phyloP scores from a whole-genome alignment of 257 asterid genomes.

The Oldenlandia corymbosa region DNA sequence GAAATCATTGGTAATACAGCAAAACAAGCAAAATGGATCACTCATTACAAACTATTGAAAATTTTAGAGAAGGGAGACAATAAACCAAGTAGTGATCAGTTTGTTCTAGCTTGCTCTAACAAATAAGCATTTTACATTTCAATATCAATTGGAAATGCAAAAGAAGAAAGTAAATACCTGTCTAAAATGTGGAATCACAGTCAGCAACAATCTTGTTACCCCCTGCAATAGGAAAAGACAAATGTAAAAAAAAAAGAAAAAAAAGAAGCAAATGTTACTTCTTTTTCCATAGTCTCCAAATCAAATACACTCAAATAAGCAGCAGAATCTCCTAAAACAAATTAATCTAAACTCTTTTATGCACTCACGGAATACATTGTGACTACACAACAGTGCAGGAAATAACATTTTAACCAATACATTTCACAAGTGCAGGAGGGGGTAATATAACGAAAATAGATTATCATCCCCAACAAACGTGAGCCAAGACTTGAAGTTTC shows the following conservation, averaged over 20 bases:
- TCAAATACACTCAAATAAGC: too few relatives aligned
- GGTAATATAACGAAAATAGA: not conserved
- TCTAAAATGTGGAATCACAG: conserved; percentile 85
- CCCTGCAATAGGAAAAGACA: conserved; percentile 84
- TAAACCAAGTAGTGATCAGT: too few relatives aligned
- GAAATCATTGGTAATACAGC: not conserved
- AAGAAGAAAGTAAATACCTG: conserved; percentile 44
- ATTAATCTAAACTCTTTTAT: too few relatives aligned
- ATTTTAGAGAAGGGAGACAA: too few relatives aligned
- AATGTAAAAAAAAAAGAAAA: conserved; percentile 1
- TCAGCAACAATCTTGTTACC: conserved; percentile 65
- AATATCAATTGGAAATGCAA: not conserved
- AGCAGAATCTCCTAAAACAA: too few relatives aligned
- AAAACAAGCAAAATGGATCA: not conserved
- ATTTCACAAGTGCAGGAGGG: not conserved
- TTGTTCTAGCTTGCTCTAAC: not conserved
- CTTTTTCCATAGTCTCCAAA: too few relatives aligned
- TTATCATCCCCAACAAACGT: not conserved
- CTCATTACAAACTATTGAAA: not conserved
- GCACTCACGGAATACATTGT: too few relatives aligned
- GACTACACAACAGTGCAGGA: not conserved
- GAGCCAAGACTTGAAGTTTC: not conserved
- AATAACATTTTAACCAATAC: not conserved
- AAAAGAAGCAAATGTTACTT: too few relatives aligned
- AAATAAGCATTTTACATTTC: not conserved